Conservation (phyloP, 2,329 filamentous ascomycete genomes). For the Exophiala sp. region DNA sequence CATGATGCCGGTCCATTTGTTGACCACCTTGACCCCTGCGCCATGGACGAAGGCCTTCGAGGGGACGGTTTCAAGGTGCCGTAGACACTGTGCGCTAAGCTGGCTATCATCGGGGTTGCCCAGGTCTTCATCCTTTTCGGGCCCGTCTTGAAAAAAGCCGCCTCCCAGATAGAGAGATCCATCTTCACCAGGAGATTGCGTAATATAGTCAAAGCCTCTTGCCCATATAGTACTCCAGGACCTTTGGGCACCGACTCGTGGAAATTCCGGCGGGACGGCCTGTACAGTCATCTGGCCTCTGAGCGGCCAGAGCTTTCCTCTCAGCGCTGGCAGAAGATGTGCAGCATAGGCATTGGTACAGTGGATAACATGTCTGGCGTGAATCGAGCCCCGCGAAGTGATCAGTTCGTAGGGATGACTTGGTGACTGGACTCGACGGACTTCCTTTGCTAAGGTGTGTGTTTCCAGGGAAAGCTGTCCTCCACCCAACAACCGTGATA, state of each 20-base stretch:
- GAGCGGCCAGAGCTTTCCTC: conserved; percentile 37
- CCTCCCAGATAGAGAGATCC: conserved; percentile 19
- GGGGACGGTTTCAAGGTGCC: conserved; percentile 15
- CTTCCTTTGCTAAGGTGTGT: conserved; percentile 20
- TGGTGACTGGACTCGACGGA: conserved; percentile 9
- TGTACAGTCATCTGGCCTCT: conserved; percentile 44
- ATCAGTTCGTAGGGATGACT: conserved; percentile 31
- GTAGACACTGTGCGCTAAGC: conserved; percentile 18
- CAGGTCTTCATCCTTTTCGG: conserved; percentile 33
- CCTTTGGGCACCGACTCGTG: conserved; percentile 29
- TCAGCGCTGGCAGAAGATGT: conserved; percentile 39
- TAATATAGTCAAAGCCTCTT: conserved; percentile 24
- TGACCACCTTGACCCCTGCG: conserved; percentile 19
- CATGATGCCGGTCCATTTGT: conserved; percentile 33
- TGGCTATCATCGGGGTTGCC: conserved; percentile 35
- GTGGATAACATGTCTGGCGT: conserved; percentile 36
- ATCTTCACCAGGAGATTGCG: conserved; percentile 24
- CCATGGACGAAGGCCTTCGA: conserved; percentile 10
- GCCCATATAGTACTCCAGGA: conserved; percentile 17
- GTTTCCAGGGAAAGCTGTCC: conserved; percentile 27
- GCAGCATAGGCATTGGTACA: conserved; percentile 42
- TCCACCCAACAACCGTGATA: conserved; percentile 16
- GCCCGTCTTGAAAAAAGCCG: conserved; percentile 30
- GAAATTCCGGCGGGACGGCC: conserved; percentile 28
- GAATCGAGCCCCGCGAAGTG: conserved; percentile 37